Evolutionary conservation across 1,139 yeast genomes (phyloP).

Genomic region (Pichiaceae sp.): DNA sequence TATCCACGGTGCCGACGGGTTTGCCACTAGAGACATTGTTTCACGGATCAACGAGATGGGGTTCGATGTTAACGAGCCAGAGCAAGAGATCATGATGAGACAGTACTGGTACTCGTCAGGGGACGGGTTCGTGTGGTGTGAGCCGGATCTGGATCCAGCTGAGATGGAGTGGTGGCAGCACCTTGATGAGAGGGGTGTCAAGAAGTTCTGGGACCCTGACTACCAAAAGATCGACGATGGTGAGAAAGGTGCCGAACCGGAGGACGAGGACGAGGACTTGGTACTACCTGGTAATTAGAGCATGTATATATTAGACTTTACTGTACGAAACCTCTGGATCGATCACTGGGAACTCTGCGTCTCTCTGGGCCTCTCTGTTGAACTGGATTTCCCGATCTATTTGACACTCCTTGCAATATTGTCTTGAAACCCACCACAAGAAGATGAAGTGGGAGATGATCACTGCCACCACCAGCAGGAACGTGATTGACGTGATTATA

Average conservation of each 20-base stretch:
- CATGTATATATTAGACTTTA: neutral
- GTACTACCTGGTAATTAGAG: constrained; percentile 6
- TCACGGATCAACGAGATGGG: constrained; percentile 24
- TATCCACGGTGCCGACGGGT: constrained; percentile 38
- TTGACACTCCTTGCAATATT: neutral
- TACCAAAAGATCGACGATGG: constrained; percentile 36
- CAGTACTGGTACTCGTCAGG: constrained; percentile 77
- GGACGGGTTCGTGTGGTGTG: constrained; percentile 71
- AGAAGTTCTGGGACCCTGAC: constrained; percentile 26
- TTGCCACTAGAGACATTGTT: constrained; percentile 26
- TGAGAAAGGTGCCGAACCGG: constrained; percentile 12
- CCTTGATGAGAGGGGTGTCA: constrained; percentile 20
- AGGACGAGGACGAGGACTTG: constrained; percentile 25
- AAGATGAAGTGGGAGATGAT: neutral
- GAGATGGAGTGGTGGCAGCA: constrained; percentile 46
- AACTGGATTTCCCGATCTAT: neutral
- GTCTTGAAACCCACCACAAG: neutral
- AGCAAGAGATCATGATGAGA: constrained; percentile 48
- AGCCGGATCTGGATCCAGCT: constrained; percentile 77
- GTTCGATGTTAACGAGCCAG: constrained; percentile 31
- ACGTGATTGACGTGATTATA: neutral
- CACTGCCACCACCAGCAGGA: neutral
- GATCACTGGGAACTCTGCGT: too few relatives aligned
- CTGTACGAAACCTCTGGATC: too few relatives aligned
- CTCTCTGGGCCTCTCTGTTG: too few relatives aligned